Evolutionary conservation across 306 rosid genomes (phyloP).

Genomic region (Prunus mongolica): DNA sequence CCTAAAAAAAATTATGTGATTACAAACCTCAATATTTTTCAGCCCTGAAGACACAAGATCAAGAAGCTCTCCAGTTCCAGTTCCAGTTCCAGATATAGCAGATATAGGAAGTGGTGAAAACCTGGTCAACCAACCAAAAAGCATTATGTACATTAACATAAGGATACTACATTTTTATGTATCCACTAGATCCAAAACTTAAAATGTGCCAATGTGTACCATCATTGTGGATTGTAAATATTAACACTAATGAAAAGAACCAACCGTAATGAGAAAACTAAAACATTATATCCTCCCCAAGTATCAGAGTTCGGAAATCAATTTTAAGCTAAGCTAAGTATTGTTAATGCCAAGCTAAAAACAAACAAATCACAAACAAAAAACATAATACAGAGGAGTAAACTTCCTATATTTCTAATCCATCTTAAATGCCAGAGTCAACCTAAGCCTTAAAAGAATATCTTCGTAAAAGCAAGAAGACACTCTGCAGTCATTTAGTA

Average conservation of each 20-base stretch:
- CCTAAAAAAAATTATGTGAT: background rate
- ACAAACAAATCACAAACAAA: background rate
- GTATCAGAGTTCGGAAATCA: background rate
- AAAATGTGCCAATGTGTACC: background rate
- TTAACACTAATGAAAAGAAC: background rate
- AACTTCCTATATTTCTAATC: too few species aligned
- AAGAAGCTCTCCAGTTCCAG: slow-evolving; percentile 98
- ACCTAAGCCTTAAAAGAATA: too few species aligned
- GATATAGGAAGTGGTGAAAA: slow-evolving; percentile 79
- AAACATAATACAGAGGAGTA: too few species aligned
- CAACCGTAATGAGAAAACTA: background rate
- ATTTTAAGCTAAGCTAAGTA: too few species aligned
- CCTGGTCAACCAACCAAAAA: slow-evolving; percentile 45
- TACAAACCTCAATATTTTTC: slow-evolving; percentile 69
- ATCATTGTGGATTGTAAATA: background rate
- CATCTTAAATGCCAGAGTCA: too few species aligned
- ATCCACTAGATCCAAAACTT: background rate
- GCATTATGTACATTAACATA: background rate
- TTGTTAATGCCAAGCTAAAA: background rate
- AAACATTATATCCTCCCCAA: background rate
- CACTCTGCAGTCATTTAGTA: background rate
- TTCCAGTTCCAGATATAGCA: slow-evolving; percentile 65
- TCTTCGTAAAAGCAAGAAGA: background rate
- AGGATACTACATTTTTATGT: background rate
- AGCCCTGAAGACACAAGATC: slow-evolving; percentile 86